Base-by-base conservation (phyloP, 75 land plant species). In the Chamaecyparis obtusa region DNA sequence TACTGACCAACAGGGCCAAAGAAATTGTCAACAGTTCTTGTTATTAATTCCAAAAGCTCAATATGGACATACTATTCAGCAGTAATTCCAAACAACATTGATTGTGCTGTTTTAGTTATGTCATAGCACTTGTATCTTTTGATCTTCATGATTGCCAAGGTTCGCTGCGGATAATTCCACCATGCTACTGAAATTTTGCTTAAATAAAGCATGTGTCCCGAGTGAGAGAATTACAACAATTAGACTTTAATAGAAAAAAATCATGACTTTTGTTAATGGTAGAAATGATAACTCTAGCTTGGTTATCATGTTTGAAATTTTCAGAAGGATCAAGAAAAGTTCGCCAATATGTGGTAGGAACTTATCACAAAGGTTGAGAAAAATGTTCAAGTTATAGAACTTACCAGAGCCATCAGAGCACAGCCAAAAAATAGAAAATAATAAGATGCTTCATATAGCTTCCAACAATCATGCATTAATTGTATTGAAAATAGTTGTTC, bases 1-100 rank as follows among this genome's bases (percentile, higher is more conserved):
- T 33, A 74, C 35, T 11, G 76, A 74, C 76, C 76, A 74, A 74
- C 37, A 32, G 76, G 76, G 76, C 76, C 76, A 74, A 33, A 74
- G 76, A 33, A 74, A 33, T 74, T 74, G 76, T 74, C 37, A 30
- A 74, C 32, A 32, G 76, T 74, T 33, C 13, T 32, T 33, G 36
- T 74, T 30, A 74, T 74, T 32, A 74, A 74, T 74, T 32, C 76
- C 76, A 74, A 33, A 71, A 51, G 55, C 9, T 49, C 51, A 60
- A 60, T 60, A 27, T 60, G 21, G 67, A 60, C 67, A 64, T 24
- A 64, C 27, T 24, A 64, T 21, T 64, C n/a, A 64, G 69, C 69
- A 64, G 30, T 64, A 64, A 64, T 64, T 64, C 69, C 7, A 7
- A 64, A 27, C n/a, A 64, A 21, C 8, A 21, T 27, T 24, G 69